Evolutionary conservation across 2,329 filamentous ascomycete genomes (phyloP).

Genomic region (Aspergillus udagawae): DNA sequence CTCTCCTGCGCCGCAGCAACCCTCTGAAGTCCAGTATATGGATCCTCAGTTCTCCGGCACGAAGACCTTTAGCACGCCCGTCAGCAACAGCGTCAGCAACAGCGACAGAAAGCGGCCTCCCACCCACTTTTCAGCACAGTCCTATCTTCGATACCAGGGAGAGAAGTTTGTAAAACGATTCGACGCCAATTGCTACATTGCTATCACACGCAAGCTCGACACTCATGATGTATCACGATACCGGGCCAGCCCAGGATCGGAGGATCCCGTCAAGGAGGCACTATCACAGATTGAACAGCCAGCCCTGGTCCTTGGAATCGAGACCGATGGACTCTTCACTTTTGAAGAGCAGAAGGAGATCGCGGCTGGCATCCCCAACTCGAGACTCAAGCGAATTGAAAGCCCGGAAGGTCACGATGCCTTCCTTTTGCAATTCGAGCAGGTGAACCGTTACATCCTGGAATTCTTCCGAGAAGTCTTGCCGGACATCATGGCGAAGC

Average conservation of each 20-base stretch:
- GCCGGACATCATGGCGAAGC: conserved; percentile 78
- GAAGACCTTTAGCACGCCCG: conserved; percentile 47
- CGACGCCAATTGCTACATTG: conserved; percentile 98
- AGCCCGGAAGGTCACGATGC: conserved; percentile 95
- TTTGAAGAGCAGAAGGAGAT: conserved; percentile 95
- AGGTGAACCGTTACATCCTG: conserved; percentile 85
- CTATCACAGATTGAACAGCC: conserved; percentile 82
- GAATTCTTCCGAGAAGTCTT: conserved; percentile 77
- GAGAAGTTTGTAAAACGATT: conserved; percentile 96
- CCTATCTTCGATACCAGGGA: conserved; percentile 93
- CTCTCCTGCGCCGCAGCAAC: conserved; percentile 22
- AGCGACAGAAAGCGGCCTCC: conserved; percentile 46
- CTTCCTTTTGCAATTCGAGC: conserved; percentile 93
- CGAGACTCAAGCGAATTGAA: conserved; percentile 79
- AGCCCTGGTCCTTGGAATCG: conserved; percentile 85
- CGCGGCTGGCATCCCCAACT: conserved; percentile 73
- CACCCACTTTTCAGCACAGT: conserved; percentile 98
- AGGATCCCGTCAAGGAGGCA: conserved; percentile 62
- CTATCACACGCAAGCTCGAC: conserved; percentile 95
- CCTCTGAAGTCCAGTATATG: conserved; percentile 38
- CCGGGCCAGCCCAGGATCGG: conserved; percentile 48
- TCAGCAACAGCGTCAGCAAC: conserved; percentile 23
- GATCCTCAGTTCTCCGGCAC: conserved; percentile 72
- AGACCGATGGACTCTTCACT: conserved; percentile 93
- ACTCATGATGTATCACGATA: conserved; percentile 90